Evolutionary conservation across 1,284 basidiomycete species (phyloP).

Genomic region (Tilletia setariae): DNA sequence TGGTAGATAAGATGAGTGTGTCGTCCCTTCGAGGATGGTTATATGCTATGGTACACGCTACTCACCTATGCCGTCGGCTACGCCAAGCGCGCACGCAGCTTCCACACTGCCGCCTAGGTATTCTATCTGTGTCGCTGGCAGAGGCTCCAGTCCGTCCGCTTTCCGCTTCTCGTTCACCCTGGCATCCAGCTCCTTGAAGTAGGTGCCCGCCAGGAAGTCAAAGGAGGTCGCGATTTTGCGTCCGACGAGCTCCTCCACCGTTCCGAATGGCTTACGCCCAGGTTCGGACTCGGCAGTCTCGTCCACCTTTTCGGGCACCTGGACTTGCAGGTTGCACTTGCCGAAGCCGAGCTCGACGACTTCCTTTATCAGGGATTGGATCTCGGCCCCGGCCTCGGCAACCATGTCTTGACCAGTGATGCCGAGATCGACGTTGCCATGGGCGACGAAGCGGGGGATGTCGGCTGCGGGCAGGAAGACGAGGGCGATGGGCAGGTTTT

Average conservation of each 20-base stretch:
- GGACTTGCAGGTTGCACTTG: slow-evolving; percentile 88
- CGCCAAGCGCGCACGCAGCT: slow-evolving; percentile 90
- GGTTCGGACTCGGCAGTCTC: not conserved
- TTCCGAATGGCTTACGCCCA: slow-evolving; percentile 63
- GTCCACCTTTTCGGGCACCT: slow-evolving; percentile 70
- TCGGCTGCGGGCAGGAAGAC: slow-evolving; percentile 96
- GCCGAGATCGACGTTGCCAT: slow-evolving; percentile 86
- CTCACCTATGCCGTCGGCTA: slow-evolving; percentile 88
- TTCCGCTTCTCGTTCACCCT: slow-evolving; percentile 57
- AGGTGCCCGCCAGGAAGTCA: slow-evolving; percentile 75
- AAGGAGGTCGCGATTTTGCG: slow-evolving; percentile 92
- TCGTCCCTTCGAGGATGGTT: too few relatives aligned
- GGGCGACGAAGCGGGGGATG: slow-evolving; percentile 97
- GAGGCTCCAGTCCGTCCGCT: slow-evolving; percentile 39
- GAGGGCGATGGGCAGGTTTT: slow-evolving; percentile 88
- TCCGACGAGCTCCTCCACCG: slow-evolving; percentile 76
- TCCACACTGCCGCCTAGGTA: slow-evolving; percentile 97
- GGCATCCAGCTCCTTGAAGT: slow-evolving; percentile 72
- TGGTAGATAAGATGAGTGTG: too few relatives aligned
- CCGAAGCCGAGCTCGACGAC: slow-evolving; percentile 85
- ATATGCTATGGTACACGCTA: slow-evolving; percentile 46
- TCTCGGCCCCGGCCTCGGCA: slow-evolving; percentile 71
- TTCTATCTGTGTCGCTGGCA: slow-evolving; percentile 72
- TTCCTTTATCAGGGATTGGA: slow-evolving; percentile 66
- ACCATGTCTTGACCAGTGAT: slow-evolving; percentile 98